phyloP scores from a whole-genome alignment of 768 basidiomycete species.

The Favolaschia claudopus region DNA sequence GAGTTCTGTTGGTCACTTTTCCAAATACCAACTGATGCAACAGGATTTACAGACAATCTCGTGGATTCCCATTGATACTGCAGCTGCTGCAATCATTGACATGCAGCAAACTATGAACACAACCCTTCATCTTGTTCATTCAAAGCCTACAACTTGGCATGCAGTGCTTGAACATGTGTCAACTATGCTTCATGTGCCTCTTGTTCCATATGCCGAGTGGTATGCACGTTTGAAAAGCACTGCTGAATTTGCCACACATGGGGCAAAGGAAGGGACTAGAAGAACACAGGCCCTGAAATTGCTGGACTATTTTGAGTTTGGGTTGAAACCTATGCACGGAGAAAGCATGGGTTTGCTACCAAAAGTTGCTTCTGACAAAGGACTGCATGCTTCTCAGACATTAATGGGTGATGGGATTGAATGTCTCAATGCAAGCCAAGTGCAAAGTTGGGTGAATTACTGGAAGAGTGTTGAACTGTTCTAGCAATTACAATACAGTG shows the following conservation, averaged over 20 bases:
- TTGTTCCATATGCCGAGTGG: conserved; percentile 42
- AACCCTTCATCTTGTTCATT: conserved; percentile 40
- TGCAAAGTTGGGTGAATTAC: too few species aligned
- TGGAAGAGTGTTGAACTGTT: too few species aligned
- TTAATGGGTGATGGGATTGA: background rate
- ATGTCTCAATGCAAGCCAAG: too few species aligned
- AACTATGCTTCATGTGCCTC: conserved; percentile 30
- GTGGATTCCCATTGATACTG: conserved; percentile 22
- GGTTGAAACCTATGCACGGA: background rate
- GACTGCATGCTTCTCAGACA: background rate
- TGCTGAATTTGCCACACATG: background rate
- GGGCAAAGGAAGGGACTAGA: too few species aligned
- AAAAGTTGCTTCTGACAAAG: background rate
- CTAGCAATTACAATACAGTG: too few species aligned
- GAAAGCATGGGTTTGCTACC: conserved; percentile 14
- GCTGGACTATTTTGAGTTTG: conserved; percentile 1
- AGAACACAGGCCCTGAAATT: background rate
- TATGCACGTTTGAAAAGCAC: conserved; percentile 31
- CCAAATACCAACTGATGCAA: background rate
- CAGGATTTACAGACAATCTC: background rate
- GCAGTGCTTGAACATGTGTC: conserved; percentile 27
- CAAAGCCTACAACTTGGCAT: conserved; percentile 36
- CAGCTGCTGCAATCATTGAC: conserved; percentile 39
- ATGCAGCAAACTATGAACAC: conserved; percentile 25
- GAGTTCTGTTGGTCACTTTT: background rate